Base-by-base conservation (phyloP, 2,329 filamentous ascomycete genomes). In the Dichotomopilus funicola region DNA sequence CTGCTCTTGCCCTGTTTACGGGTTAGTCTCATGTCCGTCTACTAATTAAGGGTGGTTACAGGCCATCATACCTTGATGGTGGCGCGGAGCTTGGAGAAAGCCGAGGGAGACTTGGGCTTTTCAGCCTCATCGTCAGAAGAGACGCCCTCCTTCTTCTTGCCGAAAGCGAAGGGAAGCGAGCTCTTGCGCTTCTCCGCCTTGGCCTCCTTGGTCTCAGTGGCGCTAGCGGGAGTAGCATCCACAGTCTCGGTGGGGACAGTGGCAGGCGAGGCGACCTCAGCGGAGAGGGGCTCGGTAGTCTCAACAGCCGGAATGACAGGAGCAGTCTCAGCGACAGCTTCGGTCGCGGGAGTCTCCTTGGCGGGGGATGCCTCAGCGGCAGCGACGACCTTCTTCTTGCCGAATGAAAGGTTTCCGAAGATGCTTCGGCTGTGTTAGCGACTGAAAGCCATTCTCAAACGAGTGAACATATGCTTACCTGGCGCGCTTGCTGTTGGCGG, bases 161-260 rank as follows among this genome's bases (percentile, higher is more conserved):
- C 84, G 67, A 83, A 85, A 65, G 83, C 83, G 73, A 95, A 95
- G 49, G 79, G 79, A 7, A 83, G 72, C 67, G 91, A 86, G 63
- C 89, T 94, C 73, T 85, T 84, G 72, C 90, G 88, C 88, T 95
- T 95, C 73, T 82, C 79, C 48, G 72, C 71, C 83, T 89, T 91
- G 64, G 78, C 70, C 60, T 82, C 80, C 73, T 82, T 82, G 54
- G 74, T 63, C 73, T 85, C 82, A 58, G 75, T 75, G 61, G 76
- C 77, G 63, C 72, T 72, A 57, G 71, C 72, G 58, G 64, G 64
- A 54, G 73, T 66, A 46, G 61, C 67, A 64, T 81, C 78, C 3
- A 74, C 71, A 27, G 72, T 72, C 70, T 81, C 78, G 41, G 73
- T 68, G 34, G 75, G 73, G 56, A 70, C 73, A n/a, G 72, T 34